phyloP scores from a whole-genome alignment of 2,329 filamentous ascomycete genomes.

The Sporothrix curviconia region DNA sequence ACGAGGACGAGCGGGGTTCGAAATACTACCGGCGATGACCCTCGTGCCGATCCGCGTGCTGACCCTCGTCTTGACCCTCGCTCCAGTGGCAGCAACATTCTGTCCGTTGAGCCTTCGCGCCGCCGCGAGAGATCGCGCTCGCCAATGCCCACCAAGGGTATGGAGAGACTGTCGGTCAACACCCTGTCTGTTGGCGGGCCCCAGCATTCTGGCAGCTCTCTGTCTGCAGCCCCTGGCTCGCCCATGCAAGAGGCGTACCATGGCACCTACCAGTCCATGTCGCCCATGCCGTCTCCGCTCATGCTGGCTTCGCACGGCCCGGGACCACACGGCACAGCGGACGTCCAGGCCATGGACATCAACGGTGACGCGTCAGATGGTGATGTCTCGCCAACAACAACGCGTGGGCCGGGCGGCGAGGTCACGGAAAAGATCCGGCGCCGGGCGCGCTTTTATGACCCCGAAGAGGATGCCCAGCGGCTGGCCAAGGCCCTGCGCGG shows the following conservation, averaged over 20 bases:
- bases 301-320: slow-evolving; percentile 45
- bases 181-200: slow-evolving; percentile 29
- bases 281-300: slow-evolving; percentile 84
- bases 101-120: slow-evolving; percentile 34
- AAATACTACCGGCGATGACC: slow-evolving; percentile 24
- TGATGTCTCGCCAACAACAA: slow-evolving; percentile 21
- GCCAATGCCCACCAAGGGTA: slow-evolving; percentile 43
- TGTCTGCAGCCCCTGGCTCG: slow-evolving; percentile 61
- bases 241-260: slow-evolving; percentile 87
- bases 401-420: slow-evolving; percentile 22
- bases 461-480: slow-evolving; percentile 67
- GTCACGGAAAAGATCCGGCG: slow-evolving; percentile 43
- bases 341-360: slow-evolving; percentile 37
- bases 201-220: slow-evolving; percentile 35
- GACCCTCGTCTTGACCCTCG: slow-evolving; percentile 19
- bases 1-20: slow-evolving; percentile 16
- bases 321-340: slow-evolving; percentile 41
- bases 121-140: slow-evolving; percentile 36
- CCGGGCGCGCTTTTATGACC: slow-evolving; percentile 75
- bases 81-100: slow-evolving; percentile 31
- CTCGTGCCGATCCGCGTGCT: background rate
- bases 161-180: slow-evolving; percentile 48
- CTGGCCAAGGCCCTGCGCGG: slow-evolving; percentile 70
- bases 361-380: slow-evolving; percentile 47
- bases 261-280: slow-evolving; percentile 89